Evolutionary conservation across 768 basidiomycete species (phyloP).

Genomic region (Panaeolus papilionaceus): DNA sequence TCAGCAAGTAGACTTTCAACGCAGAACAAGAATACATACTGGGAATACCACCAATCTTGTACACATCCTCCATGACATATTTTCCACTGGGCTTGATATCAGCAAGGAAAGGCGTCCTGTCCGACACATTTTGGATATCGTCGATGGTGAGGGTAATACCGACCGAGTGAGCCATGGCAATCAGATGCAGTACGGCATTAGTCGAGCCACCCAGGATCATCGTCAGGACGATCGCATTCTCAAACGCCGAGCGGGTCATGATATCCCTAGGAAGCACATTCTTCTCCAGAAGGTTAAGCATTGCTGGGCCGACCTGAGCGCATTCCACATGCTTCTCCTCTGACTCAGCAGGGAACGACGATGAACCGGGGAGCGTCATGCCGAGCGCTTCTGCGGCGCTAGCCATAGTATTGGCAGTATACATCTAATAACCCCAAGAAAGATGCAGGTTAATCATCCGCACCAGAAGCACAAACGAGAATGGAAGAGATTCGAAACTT

Average conservation of each 20-base stretch:
- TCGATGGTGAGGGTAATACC: constrained; percentile 88
- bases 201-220: constrained; percentile 99
- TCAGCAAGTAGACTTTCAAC: background rate
- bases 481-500: constrained; percentile 38
- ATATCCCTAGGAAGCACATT: constrained; percentile 95
- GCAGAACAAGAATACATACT: constrained; percentile 57
- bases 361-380: constrained; percentile 97
- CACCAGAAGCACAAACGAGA: background rate
- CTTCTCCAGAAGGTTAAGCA: constrained; percentile 87
- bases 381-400: constrained; percentile 94
- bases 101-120: constrained; percentile 92
- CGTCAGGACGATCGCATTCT: constrained; percentile 97
- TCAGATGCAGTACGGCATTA: constrained; percentile 95
- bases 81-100: constrained; percentile 97
- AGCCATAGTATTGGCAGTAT: constrained; percentile 98
- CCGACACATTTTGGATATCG: constrained; percentile 94
- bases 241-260: constrained; percentile 96
- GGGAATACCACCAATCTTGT: constrained; percentile 95
- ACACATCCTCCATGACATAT: constrained; percentile 98
- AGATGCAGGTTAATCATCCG: background rate
- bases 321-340: constrained; percentile 89
- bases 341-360: constrained; percentile 94
- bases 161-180: constrained; percentile 96
- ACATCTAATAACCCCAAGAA: constrained; percentile 68
- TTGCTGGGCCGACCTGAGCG: constrained; percentile 76